Base-by-base conservation (phyloP, 2,329 filamentous ascomycete genomes). In the Fusarium chlamydosporum region DNA sequence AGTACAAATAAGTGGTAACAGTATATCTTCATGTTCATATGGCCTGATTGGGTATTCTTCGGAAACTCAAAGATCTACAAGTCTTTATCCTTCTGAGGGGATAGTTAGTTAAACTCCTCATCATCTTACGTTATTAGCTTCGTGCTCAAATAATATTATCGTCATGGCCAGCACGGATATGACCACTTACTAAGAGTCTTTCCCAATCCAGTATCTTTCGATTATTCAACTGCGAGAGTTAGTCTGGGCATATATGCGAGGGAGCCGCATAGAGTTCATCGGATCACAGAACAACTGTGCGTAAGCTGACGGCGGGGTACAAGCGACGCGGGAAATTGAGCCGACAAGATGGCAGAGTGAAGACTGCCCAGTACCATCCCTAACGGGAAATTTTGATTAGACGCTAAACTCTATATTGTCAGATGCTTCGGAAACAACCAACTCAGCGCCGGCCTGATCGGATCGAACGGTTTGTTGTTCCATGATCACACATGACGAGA, bases 351-450 rank as follows among this genome's bases (percentile, higher is more conserved):
- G 38, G 10, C 16, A 31, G 20, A 54, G 51, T 16, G 29, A n/a
- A 20, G 35, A 16, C 18, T 12, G 6, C 11, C 47, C 13, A n/a
- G 23, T 13, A 31, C n/a, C 47, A 2, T 23, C 52, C 31, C 3
- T 7, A 55, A 29, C n/a, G 26, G 52, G 52, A 10, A 55, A 27
- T 37, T 16, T 16, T 13, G 52, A 55, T 41, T 52, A 41, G 23
- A 41, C 7, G 3, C 15, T 23, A 41, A 18, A 23, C 18, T 16
- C 12, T 27, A 20, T 27, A 8, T 51, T 2, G 5, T 3, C 4
- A 4, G 5, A 41, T 7, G 13, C 3, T 26, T 26, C 18, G 8
- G 29, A 29, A 29, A 29, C 29, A 29, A 29, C 3, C 29, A 29
- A 9, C 29, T 29, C 11, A 11, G 29, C 29, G 29, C 10, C 10